Conservation (phyloP, 345 rosid genomes). For the Moricandia moricandioides region DNA sequence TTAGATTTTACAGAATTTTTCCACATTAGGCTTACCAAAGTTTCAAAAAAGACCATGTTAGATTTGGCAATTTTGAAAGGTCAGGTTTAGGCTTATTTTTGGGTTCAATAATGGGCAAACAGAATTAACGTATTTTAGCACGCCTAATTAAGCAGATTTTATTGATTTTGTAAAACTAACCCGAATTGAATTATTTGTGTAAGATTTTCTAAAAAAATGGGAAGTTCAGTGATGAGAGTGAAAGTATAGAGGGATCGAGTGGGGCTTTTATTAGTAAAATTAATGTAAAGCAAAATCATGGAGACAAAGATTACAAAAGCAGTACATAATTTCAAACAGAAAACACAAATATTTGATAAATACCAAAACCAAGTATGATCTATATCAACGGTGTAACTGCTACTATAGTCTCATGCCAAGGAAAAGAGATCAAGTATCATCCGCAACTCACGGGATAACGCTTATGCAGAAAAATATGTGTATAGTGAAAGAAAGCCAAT, state of each 20-base stretch:
- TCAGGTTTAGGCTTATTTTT: too few species aligned
- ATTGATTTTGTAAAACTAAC: too few species aligned
- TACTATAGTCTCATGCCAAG: neutral
- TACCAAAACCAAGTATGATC: neutral
- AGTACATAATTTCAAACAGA: neutral
- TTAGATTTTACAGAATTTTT: too few species aligned
- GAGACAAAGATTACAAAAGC: neutral
- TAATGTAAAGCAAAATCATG: neutral
- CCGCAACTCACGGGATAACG: constrained; percentile 8
- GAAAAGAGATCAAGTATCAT: neutral
- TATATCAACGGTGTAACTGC: neutral
- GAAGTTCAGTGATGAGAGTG: neutral
- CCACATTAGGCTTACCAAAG: too few species aligned
- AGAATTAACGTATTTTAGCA: too few species aligned
- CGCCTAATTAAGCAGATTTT: too few species aligned
- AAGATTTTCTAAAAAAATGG: too few species aligned
- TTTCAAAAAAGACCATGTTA: too few species aligned
- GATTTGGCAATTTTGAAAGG: too few species aligned
- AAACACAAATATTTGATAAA: neutral
- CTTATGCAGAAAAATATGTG: neutral
- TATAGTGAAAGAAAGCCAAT: neutral
- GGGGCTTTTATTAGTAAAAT: neutral
- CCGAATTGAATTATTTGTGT: too few species aligned
- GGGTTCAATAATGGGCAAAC: too few species aligned
- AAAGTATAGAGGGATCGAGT: neutral